phyloP scores from a whole-genome alignment of 2,329 filamentous ascomycete species.

The Colletotrichum euphorbiae region DNA sequence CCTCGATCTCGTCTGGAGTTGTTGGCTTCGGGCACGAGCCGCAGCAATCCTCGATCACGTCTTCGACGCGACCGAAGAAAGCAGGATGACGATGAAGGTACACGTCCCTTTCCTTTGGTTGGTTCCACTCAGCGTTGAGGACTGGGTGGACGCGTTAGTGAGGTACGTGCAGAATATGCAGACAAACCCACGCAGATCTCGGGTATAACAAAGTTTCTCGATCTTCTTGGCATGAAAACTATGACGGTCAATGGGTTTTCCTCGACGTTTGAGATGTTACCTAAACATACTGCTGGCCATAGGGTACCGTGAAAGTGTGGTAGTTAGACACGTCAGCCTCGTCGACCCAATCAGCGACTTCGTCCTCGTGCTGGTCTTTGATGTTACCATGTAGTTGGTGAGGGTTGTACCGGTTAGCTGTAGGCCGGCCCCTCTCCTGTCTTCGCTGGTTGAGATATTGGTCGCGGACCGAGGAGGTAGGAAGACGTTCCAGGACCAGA shows the following conservation, averaged over 20 bases:
- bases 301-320: conserved; percentile 80
- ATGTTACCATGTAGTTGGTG: conserved; percentile 73
- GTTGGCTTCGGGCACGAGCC: conserved; percentile 78
- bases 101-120: conserved; percentile 77
- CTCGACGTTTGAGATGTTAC: background rate
- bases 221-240: conserved; percentile 75
- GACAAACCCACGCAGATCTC: conserved; percentile 69
- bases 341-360: conserved; percentile 85
- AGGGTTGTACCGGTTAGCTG: conserved; percentile 56
- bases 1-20: conserved; percentile 77
- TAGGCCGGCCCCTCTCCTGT: conserved; percentile 77
- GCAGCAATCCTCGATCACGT: conserved; percentile 85
- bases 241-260: background rate
- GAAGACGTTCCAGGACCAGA: conserved; percentile 82
- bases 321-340: conserved; percentile 83
- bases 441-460: conserved; percentile 77
- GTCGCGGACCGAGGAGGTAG: conserved; percentile 75
- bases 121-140: conserved; percentile 90
- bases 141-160: conserved; percentile 49
- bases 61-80: conserved; percentile 81
- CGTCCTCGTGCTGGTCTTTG: conserved; percentile 81
- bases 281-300: conserved; percentile 60
- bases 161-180: background rate
- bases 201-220: conserved; percentile 84
- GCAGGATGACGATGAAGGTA: conserved; percentile 86